Evolutionary conservation across 306 rosid species (phyloP), one percentile per base, ranked within the genome.

Genomic region (Trichosanthes cucumerina): DNA sequence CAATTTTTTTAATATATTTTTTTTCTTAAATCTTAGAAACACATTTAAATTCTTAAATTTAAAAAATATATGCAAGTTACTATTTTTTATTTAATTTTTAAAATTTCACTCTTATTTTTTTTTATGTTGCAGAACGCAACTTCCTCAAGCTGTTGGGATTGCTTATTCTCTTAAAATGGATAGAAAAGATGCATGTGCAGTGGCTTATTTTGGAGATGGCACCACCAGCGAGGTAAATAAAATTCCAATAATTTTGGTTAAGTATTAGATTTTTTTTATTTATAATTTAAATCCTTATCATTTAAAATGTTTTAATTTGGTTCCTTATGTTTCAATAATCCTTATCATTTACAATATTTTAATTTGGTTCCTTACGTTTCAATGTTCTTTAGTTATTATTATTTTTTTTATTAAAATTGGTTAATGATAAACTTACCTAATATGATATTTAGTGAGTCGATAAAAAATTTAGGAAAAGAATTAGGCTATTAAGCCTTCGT

Each of bases 101-200:
- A 36, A 36, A 1, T 41, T 41, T 41, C 10, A 41, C 5, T 41
- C 38, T 36, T 2, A 28, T 28, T 1, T 28, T 28, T 70, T 33
- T 46, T 13, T 0, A 12, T 70, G 19, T 77, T 75, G 56, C 85
- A 91, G 93, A 46, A 91, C 96, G 57, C 93, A 91, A 66, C 86
- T 91, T 81, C 93, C 93, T 47, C 96, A 91, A 82, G 93, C 96
- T 3, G 96, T 88, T 0, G 96, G 93, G 4, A 85, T 85, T 66
- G 96, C 90, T 73, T 89, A 91, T 81, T 88, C 96, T 57, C 93
- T 89, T 77, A 89, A 89, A 86, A 88, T 89, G 89, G 93, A 86
- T 2, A 87, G 79, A 15, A 80, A 84, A 66, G 81, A 82, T 57
- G 96, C 91, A 9, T 91, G 96, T 31, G 89, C 80, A 0, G 91